phyloP scores from a whole-genome alignment of 2,329 filamentous ascomycete genomes.

The Teratosphaeria zuluensis region DNA sequence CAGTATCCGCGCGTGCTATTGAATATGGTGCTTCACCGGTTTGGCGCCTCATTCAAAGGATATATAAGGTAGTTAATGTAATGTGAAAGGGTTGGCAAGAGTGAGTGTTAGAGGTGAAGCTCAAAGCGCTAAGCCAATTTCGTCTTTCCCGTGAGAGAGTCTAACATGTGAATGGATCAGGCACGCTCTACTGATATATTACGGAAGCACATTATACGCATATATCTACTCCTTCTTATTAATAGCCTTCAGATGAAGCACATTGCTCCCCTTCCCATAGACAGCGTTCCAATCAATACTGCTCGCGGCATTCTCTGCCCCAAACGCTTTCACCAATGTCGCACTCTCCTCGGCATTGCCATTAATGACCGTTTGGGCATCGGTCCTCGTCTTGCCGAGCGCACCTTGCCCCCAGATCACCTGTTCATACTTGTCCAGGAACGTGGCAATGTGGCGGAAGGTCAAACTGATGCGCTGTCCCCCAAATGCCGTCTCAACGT shows the following conservation, averaged over 20 bases:
- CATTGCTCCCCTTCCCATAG: constrained; percentile 79
- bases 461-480: constrained; percentile 84
- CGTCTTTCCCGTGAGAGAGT: not conserved
- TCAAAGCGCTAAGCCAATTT: not conserved
- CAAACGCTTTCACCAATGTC: constrained; percentile 67
- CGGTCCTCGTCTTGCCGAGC: constrained; percentile 51
- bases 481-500: constrained; percentile 59
- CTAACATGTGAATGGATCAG: no score
- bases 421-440: constrained; percentile 53
- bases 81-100: no score
- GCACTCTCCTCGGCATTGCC: constrained; percentile 58
- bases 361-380: constrained; percentile 57
- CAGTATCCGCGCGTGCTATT: not conserved
- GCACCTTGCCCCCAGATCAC: constrained; percentile 91
- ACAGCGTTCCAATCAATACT: constrained; percentile 63
- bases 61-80: no score
- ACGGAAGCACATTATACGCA: no score
- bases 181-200: no score
- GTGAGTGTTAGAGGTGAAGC: not conserved
- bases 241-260: constrained; percentile 49
- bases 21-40: not conserved
- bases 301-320: constrained; percentile 65
- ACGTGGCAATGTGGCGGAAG: constrained; percentile 83
- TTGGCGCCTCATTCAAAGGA: no score
- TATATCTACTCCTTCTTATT: not conserved